These are phyloP conservation scores for Smallanthus sonchifolius DNA, from an alignment of 129 eudicot genomes.

Conservation along the genomic window DNA sequence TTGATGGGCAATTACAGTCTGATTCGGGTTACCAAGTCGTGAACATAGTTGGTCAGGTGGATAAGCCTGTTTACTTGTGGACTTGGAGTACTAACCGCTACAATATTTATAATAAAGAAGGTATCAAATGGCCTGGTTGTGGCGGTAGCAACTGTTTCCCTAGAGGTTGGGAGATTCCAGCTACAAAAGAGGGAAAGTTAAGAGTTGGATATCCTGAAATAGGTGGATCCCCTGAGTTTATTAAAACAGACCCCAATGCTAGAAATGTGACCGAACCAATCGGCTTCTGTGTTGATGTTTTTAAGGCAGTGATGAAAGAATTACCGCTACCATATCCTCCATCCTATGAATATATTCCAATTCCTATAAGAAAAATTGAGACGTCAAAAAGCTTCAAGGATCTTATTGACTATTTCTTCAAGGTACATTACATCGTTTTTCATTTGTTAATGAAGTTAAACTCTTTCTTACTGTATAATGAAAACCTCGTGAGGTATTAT, in stretches of 20 bases:
- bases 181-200: conserved; percentile 27
- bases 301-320: conserved; percentile 21
- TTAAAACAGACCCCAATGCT: background rate
- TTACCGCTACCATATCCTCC: conserved; percentile 29
- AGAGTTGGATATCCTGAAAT: conserved; percentile 39
- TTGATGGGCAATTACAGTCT: conserved; percentile 28
- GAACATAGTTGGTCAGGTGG: conserved; percentile 26
- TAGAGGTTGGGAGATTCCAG: conserved; percentile 41
- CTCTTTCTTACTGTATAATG: no score
- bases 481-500: no score
- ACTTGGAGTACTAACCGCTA: background rate
- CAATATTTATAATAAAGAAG: background rate
- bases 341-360: conserved; percentile 18
- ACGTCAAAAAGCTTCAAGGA: conserved; percentile 28
- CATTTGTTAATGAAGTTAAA: no score
- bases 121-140: conserved; percentile 46
- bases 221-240: conserved; percentile 30
- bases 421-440: conserved; percentile 16
- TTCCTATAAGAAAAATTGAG: background rate
- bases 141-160: conserved; percentile 25
- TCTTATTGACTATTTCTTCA: conserved; percentile 23
- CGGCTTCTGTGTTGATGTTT: conserved; percentile 50
- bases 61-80: conserved; percentile 33
- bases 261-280: conserved; percentile 1
- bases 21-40: conserved; percentile 24